Base-by-base conservation (phyloP, 371 early-diverging fungal species). In the Mortierella sp. region DNA sequence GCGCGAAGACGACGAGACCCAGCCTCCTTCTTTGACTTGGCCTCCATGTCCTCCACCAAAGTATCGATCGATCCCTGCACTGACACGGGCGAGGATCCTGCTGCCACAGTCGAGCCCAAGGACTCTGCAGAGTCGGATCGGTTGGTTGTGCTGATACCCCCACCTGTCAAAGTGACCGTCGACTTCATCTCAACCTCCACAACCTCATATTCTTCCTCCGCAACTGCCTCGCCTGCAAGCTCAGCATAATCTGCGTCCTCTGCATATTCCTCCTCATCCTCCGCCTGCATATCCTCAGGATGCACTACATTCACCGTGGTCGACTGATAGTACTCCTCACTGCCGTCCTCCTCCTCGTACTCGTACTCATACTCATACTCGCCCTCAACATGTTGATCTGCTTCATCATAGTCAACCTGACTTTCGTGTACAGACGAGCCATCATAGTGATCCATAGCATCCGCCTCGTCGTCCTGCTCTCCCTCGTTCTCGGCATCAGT, bases 1-100 rank as follows among this genome's bases (percentile, higher is more conserved):
- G 14, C 43, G 24, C 70, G 70, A 26, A 70, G 70, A 44, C 70
- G 70, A 29, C 70, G 70, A 7, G 70, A 31, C 10, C 58, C 44
- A 45, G 13, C 31, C 2, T 31, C 58, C 34, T 43, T 58, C 61
- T 44, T 44, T 26, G 69, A 52, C 26, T 24, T 53, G 53, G 13
- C 53, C 40, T 1, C 53, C 3, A 58, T 41, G 9, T 69, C 70
- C 44, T 58, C 70, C 43, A 70, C 70, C 19, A 70, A 41, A 16
- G 70, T 70, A n/a, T 70, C 70, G 22, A 40, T 24, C 24, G 70
- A 70, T 7, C 43, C 58, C 2, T 43, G 37, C 11, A 39, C 55
- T 13, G 69, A 39, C 26, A 55, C 53, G 1, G 70, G 53, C 9
- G 70, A 70, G 14, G 55, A 40, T 26, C 39, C 70, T 29, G 53